phyloP scores from a whole-genome alignment of 805 yeast genomes.

The Tetrapisispora iriomotensis region DNA sequence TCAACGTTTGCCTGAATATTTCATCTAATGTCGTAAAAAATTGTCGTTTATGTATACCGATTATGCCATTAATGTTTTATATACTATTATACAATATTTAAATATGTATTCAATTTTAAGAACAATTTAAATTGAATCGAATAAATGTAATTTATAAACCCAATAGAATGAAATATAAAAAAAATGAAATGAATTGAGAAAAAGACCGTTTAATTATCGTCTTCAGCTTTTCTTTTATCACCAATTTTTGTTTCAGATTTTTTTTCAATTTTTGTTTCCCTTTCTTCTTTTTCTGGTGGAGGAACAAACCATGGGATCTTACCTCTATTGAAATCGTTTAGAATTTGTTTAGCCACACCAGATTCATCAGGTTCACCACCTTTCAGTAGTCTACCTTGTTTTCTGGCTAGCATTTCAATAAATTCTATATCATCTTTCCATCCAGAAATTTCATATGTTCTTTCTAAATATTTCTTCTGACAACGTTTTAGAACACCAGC shows the following conservation, averaged over 20 bases:
- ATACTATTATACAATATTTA: no score
- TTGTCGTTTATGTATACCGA: no score
- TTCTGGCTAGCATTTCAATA: constrained; percentile 82
- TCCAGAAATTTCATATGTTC: constrained; percentile 90
- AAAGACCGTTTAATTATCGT: no score
- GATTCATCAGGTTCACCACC: constrained; percentile 98
- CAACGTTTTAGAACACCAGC: constrained; percentile 80
- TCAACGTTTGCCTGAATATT: no score
- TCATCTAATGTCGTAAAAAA: no score
- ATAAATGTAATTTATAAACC: no score
- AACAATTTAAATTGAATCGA: no score
- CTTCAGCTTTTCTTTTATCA: constrained; percentile 1
- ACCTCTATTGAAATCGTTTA: constrained; percentile 94
- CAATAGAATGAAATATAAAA: no score
- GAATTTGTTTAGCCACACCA: constrained; percentile 81
- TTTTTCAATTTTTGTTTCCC: constrained; percentile 20
- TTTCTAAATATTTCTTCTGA: constrained; percentile 79
- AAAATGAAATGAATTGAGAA: no score
- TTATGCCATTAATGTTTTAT: no score
- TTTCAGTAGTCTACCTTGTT: constrained; percentile 82
- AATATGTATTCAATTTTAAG: no score
- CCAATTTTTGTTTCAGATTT: constrained; percentile 1
- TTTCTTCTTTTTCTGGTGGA: constrained; percentile 72
- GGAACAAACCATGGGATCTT: constrained; percentile 96
- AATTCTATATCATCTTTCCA: constrained; percentile 77